phyloP scores from a whole-genome alignment of 2,329 filamentous ascomycete genomes.

The Sarocladium oryzae region DNA sequence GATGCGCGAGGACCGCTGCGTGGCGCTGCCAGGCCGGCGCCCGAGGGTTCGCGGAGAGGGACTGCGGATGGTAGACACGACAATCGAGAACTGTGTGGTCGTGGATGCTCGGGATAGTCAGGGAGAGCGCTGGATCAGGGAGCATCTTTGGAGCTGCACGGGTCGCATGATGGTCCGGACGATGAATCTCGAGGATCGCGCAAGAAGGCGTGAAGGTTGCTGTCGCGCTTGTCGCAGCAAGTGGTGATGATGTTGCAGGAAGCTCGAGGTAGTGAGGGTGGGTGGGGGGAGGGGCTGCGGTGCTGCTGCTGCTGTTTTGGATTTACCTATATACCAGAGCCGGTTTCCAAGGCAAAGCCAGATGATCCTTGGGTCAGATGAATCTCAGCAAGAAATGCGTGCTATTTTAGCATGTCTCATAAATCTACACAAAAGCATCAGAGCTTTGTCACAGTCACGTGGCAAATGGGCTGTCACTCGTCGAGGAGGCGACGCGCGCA shows the following conservation, averaged over 20 bases:
- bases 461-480: too few relatives aligned
- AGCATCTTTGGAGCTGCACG: constrained; percentile 25
- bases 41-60: constrained; percentile 27
- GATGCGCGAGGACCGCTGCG: constrained; percentile 71
- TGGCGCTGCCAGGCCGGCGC: constrained; percentile 39
- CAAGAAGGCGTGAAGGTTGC: not conserved
- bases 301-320: not conserved
- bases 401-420: too few relatives aligned
- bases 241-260: not conserved
- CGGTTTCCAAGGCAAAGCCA: too few relatives aligned
- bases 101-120: constrained; percentile 79
- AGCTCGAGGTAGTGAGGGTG: not conserved
- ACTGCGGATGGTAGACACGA: constrained; percentile 69
- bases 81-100: constrained; percentile 72
- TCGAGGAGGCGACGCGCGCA: too few relatives aligned
- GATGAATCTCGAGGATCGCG: not conserved
- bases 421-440: too few relatives aligned
- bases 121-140: constrained; percentile 52
- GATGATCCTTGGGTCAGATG: too few relatives aligned
- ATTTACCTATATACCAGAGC: too few relatives aligned
- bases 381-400: too few relatives aligned
- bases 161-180: not conserved
- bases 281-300: not conserved
- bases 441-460: too few relatives aligned
- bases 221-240: not conserved